Base-by-base conservation (phyloP, 352 stramenopile genomes). In the Peronospora destructor region DNA sequence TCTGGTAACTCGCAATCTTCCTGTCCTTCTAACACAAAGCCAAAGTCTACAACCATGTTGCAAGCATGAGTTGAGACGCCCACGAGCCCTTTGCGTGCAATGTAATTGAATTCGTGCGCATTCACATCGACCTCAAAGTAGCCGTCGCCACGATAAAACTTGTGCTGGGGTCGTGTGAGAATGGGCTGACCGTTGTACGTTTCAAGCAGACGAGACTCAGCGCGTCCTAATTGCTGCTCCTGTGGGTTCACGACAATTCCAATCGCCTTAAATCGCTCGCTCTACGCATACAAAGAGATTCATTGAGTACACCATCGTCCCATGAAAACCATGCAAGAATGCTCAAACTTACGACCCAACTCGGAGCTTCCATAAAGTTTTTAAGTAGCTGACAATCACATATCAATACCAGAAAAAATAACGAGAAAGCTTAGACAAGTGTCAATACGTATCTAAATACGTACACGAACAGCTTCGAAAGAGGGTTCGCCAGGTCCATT, bases 101-200 rank as follows among this genome's bases (percentile, higher is more conserved):
- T 72, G 36, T 83, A 91, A 46, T 91, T 91, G 65, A 91, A 91
- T 44, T 85, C 66, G 43, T 91, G 80, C 4, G 76, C 80, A 40
- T 91, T 78, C 25, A 91, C 77, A 40, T 91, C 80, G 10, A 91
- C 71, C 43, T 91, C 80, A 57, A 89, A 89, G 66, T 91, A 91
- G 28, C 73, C 67, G 13, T 83, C 62, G 2, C 75, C 77, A 6
- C 52, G 61, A 36, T 85, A 85, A 52, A 91, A 91, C 7, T 64
- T 71, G 26, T 91, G 80, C 58, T 91, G 80, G 11, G 80, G 80
- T 0, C 80, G 75, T 3, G 80, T 91, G 30, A 91, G 64, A 50
- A 91, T 87, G 0, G 77, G 80, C 39, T 91, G 80, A 0, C 80
- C 80, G 16, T 91, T 91, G 60, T 91, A 91, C 0, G 80, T 87